A percentile compares a stretch with the other conserved stretches of the same genome.
Evolutionary conservation across 73 alveolate species (phyloP).

Genomic region (Paraurostyla sp.): DNA sequence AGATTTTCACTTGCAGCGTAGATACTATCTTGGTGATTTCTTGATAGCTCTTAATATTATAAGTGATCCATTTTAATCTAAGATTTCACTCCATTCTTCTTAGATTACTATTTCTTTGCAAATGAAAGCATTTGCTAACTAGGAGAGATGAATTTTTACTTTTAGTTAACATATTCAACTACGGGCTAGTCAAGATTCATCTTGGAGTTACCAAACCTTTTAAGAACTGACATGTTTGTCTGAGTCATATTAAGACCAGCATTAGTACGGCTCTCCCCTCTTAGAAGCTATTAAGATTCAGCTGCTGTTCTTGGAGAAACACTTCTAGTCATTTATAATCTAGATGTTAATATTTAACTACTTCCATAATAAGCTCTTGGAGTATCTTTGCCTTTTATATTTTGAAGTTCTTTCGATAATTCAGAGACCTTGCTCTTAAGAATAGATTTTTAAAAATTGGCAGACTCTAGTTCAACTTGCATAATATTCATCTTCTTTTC

Average conservation of each 20-base stretch:
- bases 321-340: slow-evolving; percentile 19
- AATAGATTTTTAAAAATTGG: background rate
- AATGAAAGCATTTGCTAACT: too few species aligned
- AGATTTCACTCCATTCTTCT: too few species aligned
- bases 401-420: background rate
- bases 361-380: background rate
- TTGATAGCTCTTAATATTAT: too few species aligned
- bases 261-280: background rate
- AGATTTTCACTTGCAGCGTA: too few species aligned
- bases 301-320: slow-evolving; percentile 41
- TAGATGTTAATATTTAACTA: background rate
- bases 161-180: too few species aligned
- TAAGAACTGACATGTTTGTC: background rate
- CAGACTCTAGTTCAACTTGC: slow-evolving; percentile 13
- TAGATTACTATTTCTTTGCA: too few species aligned
- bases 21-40: too few species aligned
- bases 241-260: background rate
- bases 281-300: background rate
- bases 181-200: too few species aligned
- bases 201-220: background rate
- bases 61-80: too few species aligned
- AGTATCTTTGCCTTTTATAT: background rate
- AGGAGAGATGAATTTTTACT: too few species aligned
- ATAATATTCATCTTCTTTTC: slow-evolving; percentile 5
- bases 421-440: background rate